Percentiles rank a stretch among this genome's conserved stretches.
Conservation (phyloP, 352 stramenopile species). For the Pseudoperonospora humuli region DNA sequence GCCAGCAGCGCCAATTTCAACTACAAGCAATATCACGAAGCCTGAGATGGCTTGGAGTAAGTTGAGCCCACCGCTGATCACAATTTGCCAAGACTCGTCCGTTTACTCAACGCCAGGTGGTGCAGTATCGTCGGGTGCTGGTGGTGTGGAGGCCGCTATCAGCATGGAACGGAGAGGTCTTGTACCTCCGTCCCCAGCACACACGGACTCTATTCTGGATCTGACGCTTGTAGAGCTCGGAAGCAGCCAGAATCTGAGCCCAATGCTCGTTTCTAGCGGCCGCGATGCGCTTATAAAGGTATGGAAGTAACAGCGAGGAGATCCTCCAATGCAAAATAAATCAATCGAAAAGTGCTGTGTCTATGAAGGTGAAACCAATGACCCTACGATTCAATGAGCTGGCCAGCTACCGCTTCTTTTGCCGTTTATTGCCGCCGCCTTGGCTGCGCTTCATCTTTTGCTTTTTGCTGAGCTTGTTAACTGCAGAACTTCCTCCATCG, state of each 20-base stretch:
- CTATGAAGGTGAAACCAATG: neutral
- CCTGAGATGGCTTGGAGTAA: constrained; percentile 85
- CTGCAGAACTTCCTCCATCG: constrained; percentile 12
- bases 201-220: constrained; percentile 94
- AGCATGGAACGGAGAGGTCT: constrained; percentile 86
- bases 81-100: constrained; percentile 79
- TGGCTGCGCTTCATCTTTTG: constrained; percentile 32
- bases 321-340: constrained; percentile 7
- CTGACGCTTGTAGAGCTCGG: constrained; percentile 92
- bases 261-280: constrained; percentile 89
- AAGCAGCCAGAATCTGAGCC: constrained; percentile 33
- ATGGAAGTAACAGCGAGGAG: constrained; percentile 73
- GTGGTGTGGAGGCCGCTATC: constrained; percentile 59
- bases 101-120: constrained; percentile 49
- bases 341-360: constrained; percentile 6
- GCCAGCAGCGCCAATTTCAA: constrained; percentile 18
- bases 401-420: constrained; percentile 33
- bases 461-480: constrained; percentile 27
- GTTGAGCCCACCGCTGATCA: constrained; percentile 73
- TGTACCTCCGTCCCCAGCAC: constrained; percentile 74
- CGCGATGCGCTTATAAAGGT: constrained; percentile 95
- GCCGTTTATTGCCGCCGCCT: constrained; percentile 23
- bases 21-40: constrained; percentile 49
- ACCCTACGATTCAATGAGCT: neutral
- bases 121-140: constrained; percentile 32